phyloP scores from a whole-genome alignment of 169 alveolate species.

The Eimeria nieschulzi region DNA sequence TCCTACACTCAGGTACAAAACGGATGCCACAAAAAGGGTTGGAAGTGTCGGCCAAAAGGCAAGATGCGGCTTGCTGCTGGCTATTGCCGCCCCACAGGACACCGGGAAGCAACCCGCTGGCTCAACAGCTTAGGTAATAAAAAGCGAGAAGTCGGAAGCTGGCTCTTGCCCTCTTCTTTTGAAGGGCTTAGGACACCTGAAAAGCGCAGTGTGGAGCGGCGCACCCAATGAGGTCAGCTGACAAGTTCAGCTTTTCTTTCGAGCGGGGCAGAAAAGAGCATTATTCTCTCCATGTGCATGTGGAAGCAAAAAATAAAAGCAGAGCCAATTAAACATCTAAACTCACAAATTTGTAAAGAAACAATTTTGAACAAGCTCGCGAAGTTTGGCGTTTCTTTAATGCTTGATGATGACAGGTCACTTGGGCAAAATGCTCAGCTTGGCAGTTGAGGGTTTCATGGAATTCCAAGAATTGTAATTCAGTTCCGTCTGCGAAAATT shows the following conservation, averaged over 20 bases:
- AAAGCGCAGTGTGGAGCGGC: background rate
- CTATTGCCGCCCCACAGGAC: conserved; percentile 58
- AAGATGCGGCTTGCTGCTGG: conserved; percentile 14
- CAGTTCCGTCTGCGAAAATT: conserved; percentile 13
- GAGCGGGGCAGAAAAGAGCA: background rate
- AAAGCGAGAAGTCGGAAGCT: background rate
- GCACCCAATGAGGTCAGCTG: background rate
- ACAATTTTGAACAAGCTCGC: background rate
- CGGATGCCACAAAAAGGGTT: too few species aligned
- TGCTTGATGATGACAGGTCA: conserved; percentile 43
- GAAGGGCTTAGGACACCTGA: conserved; percentile 35
- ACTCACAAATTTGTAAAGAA: background rate
- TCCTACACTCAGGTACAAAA: too few species aligned
- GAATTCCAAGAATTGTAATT: background rate
- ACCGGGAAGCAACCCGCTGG: conserved; percentile 25
- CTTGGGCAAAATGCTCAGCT: conserved; percentile 49
- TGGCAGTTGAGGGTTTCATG: conserved; percentile 43
- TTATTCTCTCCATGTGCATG: background rate
- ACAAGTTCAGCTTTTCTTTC: too few species aligned
- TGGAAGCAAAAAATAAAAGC: background rate
- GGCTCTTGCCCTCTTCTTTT: conserved; percentile 5
- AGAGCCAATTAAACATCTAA: too few species aligned
- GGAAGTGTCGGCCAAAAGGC: too few species aligned
- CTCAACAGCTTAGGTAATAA: background rate
- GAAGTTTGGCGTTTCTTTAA: background rate